Evolutionary conservation across 1,284 basidiomycete species (phyloP).

Genomic region (Ustilago curta): DNA sequence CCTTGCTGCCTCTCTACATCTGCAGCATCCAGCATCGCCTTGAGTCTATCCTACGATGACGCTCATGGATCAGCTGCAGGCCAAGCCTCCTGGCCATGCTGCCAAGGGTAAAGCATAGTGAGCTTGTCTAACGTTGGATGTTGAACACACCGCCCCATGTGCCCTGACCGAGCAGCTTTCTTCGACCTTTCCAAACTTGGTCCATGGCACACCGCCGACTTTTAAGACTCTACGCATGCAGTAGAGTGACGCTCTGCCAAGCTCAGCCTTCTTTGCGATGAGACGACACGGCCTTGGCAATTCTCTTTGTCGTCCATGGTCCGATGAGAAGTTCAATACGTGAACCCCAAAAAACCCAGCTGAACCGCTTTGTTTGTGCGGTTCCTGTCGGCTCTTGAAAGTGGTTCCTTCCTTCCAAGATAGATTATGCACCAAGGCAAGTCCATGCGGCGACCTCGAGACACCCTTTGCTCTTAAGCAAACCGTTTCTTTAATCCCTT

Average conservation of each 20-base stretch:
- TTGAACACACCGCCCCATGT: conserved; percentile 15
- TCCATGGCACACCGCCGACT: conserved; percentile 8
- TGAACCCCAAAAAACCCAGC: background rate
- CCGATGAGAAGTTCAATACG: conserved; percentile 11
- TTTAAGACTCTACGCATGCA: background rate
- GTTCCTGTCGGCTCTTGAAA: conserved; percentile 8
- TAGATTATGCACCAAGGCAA: background rate
- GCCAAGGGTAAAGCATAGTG: conserved; percentile 7
- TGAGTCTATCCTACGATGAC: background rate
- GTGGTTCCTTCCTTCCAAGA: conserved; percentile 8
- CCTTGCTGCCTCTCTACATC: background rate
- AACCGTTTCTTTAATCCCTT: background rate
- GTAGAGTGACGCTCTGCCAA: background rate
- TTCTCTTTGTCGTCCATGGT: background rate
- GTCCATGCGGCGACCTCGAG: background rate
- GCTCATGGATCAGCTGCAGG: background rate
- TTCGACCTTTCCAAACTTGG: background rate
- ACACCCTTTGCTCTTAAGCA: conserved; percentile 1
- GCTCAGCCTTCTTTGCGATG: background rate
- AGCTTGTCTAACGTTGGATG: conserved; percentile 13
- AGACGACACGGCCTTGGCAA: background rate
- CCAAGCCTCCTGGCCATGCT: background rate
- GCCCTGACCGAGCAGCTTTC: background rate
- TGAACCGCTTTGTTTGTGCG: conserved; percentile 3
- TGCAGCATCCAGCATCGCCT: background rate